phyloP scores from a whole-genome alignment of 257 asterid species.

The Agastache rugosa region DNA sequence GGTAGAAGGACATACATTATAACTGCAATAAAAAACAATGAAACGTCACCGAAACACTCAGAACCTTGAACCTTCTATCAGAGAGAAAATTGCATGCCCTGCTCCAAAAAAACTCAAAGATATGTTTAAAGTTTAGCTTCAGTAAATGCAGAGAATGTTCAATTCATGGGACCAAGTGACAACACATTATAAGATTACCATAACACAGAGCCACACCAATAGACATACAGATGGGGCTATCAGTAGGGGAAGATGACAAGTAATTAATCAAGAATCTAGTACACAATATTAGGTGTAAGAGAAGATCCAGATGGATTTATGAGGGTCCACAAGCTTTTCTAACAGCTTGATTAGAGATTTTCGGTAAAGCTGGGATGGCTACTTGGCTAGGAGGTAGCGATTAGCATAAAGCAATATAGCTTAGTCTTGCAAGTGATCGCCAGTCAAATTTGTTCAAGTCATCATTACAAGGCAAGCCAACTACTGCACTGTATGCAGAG shows the following conservation, averaged over 20 bases:
- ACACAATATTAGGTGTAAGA: slow-evolving; percentile 2
- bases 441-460: slow-evolving; percentile 10
- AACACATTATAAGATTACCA: slow-evolving; percentile 9
- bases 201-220: neutral
- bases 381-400: neutral
- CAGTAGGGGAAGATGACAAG: neutral
- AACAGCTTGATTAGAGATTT: slow-evolving; percentile 14
- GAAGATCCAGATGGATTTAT: neutral
- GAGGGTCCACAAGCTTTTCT: slow-evolving; percentile 1
- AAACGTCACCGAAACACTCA: slow-evolving; percentile 25
- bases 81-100: slow-evolving; percentile 22
- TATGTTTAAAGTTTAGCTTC: slow-evolving; percentile 13
- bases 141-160: slow-evolving; percentile 6
- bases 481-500: slow-evolving; percentile 4
- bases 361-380: neutral
- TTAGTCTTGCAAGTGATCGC: neutral
- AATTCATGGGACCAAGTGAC: slow-evolving; percentile 10
- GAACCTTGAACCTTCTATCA: slow-evolving; percentile 27
- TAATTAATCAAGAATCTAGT: slow-evolving; percentile 18
- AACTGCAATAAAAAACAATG: slow-evolving; percentile 55
- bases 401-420: slow-evolving; percentile 4
- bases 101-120: slow-evolving; percentile 14
- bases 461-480: slow-evolving; percentile 7
- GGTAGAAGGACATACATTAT: slow-evolving; percentile 86
- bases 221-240: neutral